A percentile compares a stretch with the other conserved stretches of the same genome.
phyloP scores from a whole-genome alignment of 495 filamentous ascomycete genomes.

The Xylaria bambusicola region DNA sequence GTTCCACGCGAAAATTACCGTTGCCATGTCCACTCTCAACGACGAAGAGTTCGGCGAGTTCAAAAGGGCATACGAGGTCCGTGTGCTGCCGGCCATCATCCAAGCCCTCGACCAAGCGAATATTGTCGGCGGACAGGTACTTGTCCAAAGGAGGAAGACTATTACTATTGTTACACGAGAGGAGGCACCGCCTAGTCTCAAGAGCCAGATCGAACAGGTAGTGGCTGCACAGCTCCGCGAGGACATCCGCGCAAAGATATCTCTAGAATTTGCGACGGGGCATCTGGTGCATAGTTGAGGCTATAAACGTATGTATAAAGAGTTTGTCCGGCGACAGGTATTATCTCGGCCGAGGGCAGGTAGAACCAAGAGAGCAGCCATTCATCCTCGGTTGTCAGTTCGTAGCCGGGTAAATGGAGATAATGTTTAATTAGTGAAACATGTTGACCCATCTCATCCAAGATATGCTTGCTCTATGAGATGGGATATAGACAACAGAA shows the following conservation, averaged over 20 bases:
- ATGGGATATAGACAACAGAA: no score
- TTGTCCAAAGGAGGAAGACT: background rate
- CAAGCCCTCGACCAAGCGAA: slow-evolving; percentile 9
- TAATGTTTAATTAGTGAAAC: no score
- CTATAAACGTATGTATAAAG: background rate
- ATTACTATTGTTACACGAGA: background rate
- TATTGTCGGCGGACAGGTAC: slow-evolving; percentile 1
- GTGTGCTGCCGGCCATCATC: background rate
- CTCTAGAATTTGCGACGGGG: background rate
- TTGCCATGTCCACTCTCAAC: background rate
- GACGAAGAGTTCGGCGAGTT: slow-evolving; percentile 5
- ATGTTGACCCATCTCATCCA: no score
- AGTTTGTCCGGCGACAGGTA: background rate
- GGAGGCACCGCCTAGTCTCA: background rate
- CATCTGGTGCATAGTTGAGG: background rate
- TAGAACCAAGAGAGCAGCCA: no score
- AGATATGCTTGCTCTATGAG: no score
- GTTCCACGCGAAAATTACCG: background rate
- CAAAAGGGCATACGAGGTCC: background rate
- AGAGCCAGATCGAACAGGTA: background rate
- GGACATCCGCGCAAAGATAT: slow-evolving; percentile 4
- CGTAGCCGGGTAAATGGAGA: no score
- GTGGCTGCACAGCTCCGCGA: background rate
- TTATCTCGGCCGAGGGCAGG: background rate
- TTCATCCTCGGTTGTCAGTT: no score